phyloP scores from a whole-genome alignment of 257 asterid genomes.

The Anisodus acutangulus region DNA sequence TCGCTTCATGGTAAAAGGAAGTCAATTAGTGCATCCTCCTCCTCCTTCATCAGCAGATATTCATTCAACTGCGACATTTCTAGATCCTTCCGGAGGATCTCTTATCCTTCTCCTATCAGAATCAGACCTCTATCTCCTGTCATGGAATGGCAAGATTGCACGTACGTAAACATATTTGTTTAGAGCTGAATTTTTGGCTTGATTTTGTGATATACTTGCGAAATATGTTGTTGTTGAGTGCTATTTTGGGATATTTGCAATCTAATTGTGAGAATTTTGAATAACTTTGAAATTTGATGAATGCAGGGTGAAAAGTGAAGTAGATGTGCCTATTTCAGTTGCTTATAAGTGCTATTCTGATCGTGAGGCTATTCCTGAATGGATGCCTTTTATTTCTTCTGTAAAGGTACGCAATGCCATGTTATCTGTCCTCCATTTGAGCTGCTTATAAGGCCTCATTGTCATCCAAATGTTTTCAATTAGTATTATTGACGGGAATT shows the following conservation, averaged over 20 bases:
- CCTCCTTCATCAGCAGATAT: constrained; percentile 38
- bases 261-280: not conserved
- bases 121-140: constrained; percentile 49
- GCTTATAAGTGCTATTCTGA: constrained; percentile 88
- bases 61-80: constrained; percentile 35
- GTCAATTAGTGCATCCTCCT: constrained; percentile 29
- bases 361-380: constrained; percentile 85
- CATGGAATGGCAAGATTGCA: constrained; percentile 96
- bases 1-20: constrained; percentile 26
- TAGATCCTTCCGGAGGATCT: constrained; percentile 33
- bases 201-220: not conserved
- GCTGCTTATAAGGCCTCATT: not conserved
- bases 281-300: not conserved
- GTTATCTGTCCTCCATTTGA: not conserved
- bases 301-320: constrained; percentile 82
- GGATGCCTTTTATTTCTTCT: constrained; percentile 98
- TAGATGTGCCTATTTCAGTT: constrained; percentile 80
- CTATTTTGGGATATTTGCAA: not conserved
- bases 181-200: not conserved
- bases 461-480: not conserved
- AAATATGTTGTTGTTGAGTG: not conserved
- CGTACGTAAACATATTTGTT: constrained; percentile 44
- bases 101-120: constrained; percentile 24
- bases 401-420: constrained; percentile 56
- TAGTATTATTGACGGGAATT: not conserved